Conservation (phyloP, 345 rosid genomes). For the Crucihimalaya himalaica region DNA sequence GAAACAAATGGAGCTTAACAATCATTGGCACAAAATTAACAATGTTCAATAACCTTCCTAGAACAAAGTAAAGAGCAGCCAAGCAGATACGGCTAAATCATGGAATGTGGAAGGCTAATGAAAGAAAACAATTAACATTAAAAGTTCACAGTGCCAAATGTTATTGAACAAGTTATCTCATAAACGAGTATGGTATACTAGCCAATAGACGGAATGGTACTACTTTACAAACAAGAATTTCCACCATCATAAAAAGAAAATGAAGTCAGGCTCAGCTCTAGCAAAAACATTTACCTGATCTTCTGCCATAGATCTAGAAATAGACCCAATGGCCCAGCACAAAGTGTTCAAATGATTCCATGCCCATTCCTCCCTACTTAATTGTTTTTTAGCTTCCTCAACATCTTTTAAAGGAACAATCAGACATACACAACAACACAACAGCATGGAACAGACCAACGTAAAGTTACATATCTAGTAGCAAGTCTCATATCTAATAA, state of each 20-base stretch:
- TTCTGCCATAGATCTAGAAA: slow-evolving; percentile 98
- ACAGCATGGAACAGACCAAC: slow-evolving; percentile 10
- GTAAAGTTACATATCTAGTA: neutral
- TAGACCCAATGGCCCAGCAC: slow-evolving; percentile 99
- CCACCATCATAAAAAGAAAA: neutral
- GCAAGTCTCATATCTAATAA: slow-evolving; percentile 1
- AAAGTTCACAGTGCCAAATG: neutral
- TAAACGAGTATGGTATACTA: slow-evolving; percentile 2
- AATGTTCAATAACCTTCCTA: slow-evolving; percentile 12
- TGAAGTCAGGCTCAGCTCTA: neutral
- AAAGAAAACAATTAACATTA: slow-evolving; percentile 6
- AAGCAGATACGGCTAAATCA: slow-evolving; percentile 24
- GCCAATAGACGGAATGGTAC: neutral
- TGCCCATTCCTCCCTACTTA: slow-evolving; percentile 97
- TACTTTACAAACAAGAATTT: slow-evolving; percentile 4
- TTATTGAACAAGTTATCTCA: neutral
- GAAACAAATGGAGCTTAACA: slow-evolving; percentile 25
- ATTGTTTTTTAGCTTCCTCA: slow-evolving; percentile 93
- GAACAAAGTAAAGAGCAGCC: neutral
- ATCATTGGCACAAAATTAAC: slow-evolving; percentile 10
- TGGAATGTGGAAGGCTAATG: slow-evolving; percentile 6
- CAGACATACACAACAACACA: slow-evolving; percentile 16
- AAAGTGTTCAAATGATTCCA: slow-evolving; percentile 95
- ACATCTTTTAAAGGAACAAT: slow-evolving; percentile 62
- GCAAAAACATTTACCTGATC: slow-evolving; percentile 68